phyloP scores from a whole-genome alignment of 2,329 filamentous ascomycete genomes.

The Phyllosticta citribraziliensis region DNA sequence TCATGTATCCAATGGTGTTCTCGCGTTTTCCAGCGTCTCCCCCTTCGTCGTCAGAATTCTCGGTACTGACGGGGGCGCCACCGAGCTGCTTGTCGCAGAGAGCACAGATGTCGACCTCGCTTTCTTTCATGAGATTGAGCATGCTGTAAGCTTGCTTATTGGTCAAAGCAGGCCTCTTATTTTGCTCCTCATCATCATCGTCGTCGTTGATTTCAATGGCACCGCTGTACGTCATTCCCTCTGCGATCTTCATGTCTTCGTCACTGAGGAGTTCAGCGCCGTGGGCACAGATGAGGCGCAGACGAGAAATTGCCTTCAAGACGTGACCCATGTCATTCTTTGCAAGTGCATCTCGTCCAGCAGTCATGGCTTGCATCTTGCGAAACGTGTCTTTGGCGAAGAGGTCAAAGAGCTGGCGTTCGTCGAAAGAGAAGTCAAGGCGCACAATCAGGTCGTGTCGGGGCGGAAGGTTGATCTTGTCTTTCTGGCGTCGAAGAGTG shows the following conservation, averaged over 20 bases:
- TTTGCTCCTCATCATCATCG: conserved; percentile 35
- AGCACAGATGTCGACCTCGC: conserved; percentile 64
- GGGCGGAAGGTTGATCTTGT: conserved; percentile 66
- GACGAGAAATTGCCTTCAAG: conserved; percentile 77
- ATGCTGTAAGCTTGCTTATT: conserved; percentile 74
- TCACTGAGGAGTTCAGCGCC: conserved; percentile 83
- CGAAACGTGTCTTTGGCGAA: conserved; percentile 75
- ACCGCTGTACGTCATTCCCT: conserved; percentile 72
- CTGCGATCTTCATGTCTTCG: conserved; percentile 68
- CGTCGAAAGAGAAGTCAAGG: conserved; percentile 66
- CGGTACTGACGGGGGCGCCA: conserved; percentile 24
- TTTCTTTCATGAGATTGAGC: conserved; percentile 74
- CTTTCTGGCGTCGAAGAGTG: conserved; percentile 81
- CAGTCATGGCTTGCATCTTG: conserved; percentile 65
- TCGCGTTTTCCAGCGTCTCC: conserved; percentile 45
- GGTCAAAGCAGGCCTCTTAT: conserved; percentile 44
- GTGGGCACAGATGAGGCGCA: conserved; percentile 85
- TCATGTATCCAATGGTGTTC: conserved; percentile 61
- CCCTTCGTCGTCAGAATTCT: conserved; percentile 44
- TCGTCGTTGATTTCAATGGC: conserved; percentile 86
- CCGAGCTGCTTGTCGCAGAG: conserved; percentile 58
- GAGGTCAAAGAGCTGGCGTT: conserved; percentile 69
- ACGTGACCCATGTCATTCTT: conserved; percentile 92
- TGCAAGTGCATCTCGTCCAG: conserved; percentile 57
- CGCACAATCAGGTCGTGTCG: conserved; percentile 63